phyloP scores from a whole-genome alignment of 192 early-diverging fungal genomes.

The Entomortierella chlamydospora region DNA sequence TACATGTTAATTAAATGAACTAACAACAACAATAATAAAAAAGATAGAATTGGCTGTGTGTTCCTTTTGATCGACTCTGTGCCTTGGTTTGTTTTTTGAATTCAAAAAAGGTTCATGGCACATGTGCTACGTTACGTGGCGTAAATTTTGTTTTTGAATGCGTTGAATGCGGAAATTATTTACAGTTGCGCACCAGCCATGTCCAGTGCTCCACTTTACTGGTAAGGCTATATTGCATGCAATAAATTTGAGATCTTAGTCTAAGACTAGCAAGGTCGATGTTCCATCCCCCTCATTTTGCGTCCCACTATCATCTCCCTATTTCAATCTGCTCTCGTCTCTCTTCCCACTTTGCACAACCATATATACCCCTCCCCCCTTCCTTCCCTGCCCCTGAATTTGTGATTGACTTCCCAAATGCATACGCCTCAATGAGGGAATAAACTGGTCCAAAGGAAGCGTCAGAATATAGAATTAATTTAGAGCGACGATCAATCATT shows the following conservation, averaged over 20 bases:
- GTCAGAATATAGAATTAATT: too few relatives aligned
- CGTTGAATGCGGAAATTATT: not conserved
- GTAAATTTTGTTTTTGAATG: too few relatives aligned
- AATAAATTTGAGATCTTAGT: not conserved
- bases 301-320: not conserved
- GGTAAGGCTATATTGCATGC: not conserved
- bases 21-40: too few relatives aligned
- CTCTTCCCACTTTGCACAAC: not conserved
- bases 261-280: slow-evolving; percentile 4
- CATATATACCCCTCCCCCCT: not conserved
- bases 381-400: not conserved
- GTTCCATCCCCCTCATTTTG: slow-evolving; percentile 25
- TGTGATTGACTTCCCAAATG: not conserved
- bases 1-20: too few relatives aligned
- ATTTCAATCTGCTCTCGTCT: not conserved
- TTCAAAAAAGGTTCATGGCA: too few relatives aligned
- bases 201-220: not conserved
- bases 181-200: not conserved
- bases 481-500: too few relatives aligned
- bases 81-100: too few relatives aligned
- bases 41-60: too few relatives aligned
- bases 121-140: too few relatives aligned
- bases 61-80: too few relatives aligned
- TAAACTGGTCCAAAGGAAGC: too few relatives aligned
- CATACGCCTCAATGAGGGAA: not conserved